phyloP scores from a whole-genome alignment of 1,139 yeast species.

The Ogataea hybrid region DNA sequence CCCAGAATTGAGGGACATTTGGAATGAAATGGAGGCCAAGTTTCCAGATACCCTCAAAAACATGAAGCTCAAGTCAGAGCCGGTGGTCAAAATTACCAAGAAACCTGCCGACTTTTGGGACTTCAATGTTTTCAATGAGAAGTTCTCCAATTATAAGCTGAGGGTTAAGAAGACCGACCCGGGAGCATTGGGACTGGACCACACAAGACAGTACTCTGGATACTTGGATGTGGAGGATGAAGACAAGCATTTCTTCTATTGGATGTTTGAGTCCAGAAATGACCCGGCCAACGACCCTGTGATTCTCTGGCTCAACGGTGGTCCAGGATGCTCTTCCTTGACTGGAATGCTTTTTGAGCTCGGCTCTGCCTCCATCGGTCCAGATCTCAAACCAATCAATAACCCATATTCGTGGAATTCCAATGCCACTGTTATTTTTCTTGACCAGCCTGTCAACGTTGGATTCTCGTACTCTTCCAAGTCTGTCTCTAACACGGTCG shows the following conservation, averaged over 20 bases:
- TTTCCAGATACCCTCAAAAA: conserved; percentile 53
- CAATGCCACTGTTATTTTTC: conserved; percentile 85
- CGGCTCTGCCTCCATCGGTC: conserved; percentile 77
- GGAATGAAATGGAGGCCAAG: conserved; percentile 59
- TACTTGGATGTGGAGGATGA: conserved; percentile 81
- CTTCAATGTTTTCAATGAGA: conserved; percentile 40
- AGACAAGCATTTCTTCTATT: conserved; percentile 79
- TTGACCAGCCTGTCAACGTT: conserved; percentile 94
- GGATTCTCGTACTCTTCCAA: conserved; percentile 80
- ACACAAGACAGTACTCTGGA: conserved; percentile 81
- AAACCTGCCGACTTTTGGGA: conserved; percentile 47
- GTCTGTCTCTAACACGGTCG: conserved; percentile 69
- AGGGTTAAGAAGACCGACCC: conserved; percentile 29
- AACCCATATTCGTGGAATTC: conserved; percentile 87
- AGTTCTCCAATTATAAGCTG: conserved; percentile 21
- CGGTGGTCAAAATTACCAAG: conserved; percentile 41
- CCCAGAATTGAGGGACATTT: conserved; percentile 46
- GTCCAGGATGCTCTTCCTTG: conserved; percentile 88
- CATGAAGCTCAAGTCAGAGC: conserved; percentile 48
- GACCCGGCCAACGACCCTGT: conserved; percentile 86
- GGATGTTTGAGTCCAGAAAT: conserved; percentile 89
- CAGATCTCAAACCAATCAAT: conserved; percentile 63
- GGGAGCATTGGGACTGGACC: conserved; percentile 46
- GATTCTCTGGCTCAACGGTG: conserved; percentile 87
- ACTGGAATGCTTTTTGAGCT: conserved; percentile 91